Evolutionary conservation across 1,284 basidiomycete genomes (phyloP).

Genomic region (Hemileia vastatrix): DNA sequence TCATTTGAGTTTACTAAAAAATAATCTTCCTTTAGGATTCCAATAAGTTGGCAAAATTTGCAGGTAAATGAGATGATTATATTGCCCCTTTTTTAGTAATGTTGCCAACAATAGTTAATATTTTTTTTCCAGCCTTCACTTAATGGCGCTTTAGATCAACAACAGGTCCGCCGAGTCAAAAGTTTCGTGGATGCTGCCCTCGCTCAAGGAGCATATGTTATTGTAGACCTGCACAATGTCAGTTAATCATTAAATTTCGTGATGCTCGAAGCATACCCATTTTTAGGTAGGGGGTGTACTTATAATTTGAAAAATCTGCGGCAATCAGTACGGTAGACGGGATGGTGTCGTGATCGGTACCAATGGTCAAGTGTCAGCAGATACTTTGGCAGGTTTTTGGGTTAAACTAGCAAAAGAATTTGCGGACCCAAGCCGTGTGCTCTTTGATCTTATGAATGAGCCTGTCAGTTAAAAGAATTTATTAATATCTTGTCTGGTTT

Average conservation of each 20-base stretch:
- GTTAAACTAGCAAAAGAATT: neutral
- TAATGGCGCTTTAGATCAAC: neutral
- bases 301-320: too few relatives aligned
- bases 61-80: too few relatives aligned
- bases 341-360: neutral
- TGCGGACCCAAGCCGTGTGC: neutral
- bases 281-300: too few relatives aligned
- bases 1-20: slow-evolving; percentile 1
- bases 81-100: neutral
- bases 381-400: slow-evolving; percentile 5
- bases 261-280: too few relatives aligned
- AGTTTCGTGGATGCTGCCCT: neutral
- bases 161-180: neutral
- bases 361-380: neutral
- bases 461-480: too few relatives aligned
- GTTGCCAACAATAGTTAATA: neutral
- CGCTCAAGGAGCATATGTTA: neutral
- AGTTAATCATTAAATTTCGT: too few relatives aligned
- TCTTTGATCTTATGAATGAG: slow-evolving; percentile 8
- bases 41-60: too few relatives aligned
- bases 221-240: slow-evolving; percentile 11
- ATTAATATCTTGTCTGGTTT: too few relatives aligned
- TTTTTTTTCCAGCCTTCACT: neutral
- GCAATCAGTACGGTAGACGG: neutral
- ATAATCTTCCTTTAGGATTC: too few relatives aligned